Evolutionary conservation across 805 yeast species (phyloP).

Genomic region (Spathaspora arborariae): DNA sequence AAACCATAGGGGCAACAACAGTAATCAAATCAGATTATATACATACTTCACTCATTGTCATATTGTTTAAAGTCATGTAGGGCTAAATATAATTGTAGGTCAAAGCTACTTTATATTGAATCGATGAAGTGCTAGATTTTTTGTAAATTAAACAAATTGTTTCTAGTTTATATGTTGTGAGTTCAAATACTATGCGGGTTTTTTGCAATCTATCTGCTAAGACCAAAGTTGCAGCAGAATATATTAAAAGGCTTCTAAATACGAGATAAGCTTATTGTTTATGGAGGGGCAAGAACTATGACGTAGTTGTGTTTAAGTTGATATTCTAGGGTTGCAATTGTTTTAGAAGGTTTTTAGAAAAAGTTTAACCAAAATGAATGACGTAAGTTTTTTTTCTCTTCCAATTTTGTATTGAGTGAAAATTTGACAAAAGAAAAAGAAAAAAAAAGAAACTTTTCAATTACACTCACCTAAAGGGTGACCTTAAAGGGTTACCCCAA

Average conservation of each 20-base stretch:
- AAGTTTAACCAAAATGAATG: background rate
- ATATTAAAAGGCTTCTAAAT: background rate
- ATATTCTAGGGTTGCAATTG: background rate
- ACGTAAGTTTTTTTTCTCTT: background rate
- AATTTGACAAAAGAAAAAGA: background rate
- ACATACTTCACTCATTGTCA: conserved; percentile 15
- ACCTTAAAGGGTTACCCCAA: too few species aligned
- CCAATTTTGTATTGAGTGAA: background rate
- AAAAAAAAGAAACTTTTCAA: background rate
- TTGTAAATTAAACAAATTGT: background rate
- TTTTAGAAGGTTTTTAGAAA: background rate
- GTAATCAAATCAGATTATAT: conserved; percentile 1
- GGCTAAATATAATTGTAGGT: too few species aligned
- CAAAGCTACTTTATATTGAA: too few species aligned
- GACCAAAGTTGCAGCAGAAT: background rate
- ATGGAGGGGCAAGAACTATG: background rate
- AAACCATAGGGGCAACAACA: too few species aligned
- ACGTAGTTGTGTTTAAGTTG: background rate
- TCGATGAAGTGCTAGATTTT: too few species aligned
- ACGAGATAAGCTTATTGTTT: background rate
- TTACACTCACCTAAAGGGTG: too few species aligned
- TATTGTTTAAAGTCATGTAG: too few species aligned
- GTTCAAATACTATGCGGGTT: background rate
- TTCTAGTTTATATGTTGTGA: background rate
- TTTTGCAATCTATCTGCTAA: background rate